Conservation (phyloP, 495 filamentous ascomycete genomes). For the Penicillium longicatenatum region DNA sequence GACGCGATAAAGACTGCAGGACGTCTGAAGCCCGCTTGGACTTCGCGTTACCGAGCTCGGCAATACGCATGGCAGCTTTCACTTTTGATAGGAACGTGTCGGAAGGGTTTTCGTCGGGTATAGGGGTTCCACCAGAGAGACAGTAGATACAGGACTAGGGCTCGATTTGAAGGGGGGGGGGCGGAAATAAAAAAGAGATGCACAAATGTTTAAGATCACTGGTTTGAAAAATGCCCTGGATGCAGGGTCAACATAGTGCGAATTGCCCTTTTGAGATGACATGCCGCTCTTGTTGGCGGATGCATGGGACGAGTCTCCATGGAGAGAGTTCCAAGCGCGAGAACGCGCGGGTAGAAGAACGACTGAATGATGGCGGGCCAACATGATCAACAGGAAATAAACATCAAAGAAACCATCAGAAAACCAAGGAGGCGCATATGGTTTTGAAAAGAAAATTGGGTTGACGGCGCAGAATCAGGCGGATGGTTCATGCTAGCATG, state of each 20-base stretch:
- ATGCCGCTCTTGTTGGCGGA: background rate
- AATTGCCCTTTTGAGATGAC: background rate
- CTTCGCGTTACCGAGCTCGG: background rate
- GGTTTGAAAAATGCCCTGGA: slow-evolving; percentile 5
- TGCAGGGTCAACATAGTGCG: background rate
- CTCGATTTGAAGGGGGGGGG: background rate
- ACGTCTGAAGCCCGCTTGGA: background rate
- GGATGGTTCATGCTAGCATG: slow-evolving; percentile 7
- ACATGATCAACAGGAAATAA: background rate
- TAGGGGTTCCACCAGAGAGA: background rate
- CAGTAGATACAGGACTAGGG: slow-evolving; percentile 13
- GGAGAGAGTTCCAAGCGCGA: background rate
- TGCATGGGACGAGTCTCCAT: background rate
- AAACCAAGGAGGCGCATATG: background rate
- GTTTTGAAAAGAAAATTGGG: background rate
- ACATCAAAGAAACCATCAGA: background rate
- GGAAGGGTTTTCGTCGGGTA: too few species aligned
- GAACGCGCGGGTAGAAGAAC: background rate
- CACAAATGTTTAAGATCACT: slow-evolving; percentile 7
- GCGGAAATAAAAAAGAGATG: slow-evolving; percentile 2
- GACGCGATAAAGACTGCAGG: background rate
- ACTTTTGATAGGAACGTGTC: background rate
- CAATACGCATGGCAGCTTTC: background rate
- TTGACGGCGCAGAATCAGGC: slow-evolving; percentile 8
- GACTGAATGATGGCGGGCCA: background rate